Percentiles rank a stretch among this genome's conserved stretches.
phyloP scores from a whole-genome alignment of 2,329 filamentous ascomycete species.

The Epichloe gansuensis region DNA sequence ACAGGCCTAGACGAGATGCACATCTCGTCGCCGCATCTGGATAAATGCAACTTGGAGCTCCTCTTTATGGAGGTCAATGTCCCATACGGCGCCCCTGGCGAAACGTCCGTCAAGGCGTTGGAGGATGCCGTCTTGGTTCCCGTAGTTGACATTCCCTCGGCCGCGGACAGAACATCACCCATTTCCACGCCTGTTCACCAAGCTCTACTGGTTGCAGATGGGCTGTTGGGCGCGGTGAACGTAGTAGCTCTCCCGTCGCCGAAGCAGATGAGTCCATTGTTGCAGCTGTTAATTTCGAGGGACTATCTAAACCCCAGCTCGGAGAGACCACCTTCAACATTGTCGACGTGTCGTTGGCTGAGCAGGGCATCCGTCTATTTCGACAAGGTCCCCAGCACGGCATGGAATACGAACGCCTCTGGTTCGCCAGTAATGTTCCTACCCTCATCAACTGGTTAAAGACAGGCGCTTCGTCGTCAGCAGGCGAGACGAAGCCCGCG shows the following conservation, averaged over 20 bases:
- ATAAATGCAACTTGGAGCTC: constrained; percentile 52
- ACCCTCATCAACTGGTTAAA: constrained; percentile 54
- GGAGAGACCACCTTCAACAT: constrained; percentile 33
- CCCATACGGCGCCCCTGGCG: constrained; percentile 20
- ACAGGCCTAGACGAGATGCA: constrained; percentile 44
- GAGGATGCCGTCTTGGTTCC: constrained; percentile 65
- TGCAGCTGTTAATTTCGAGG: constrained; percentile 46
- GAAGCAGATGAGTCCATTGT: constrained; percentile 31
- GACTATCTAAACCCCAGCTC: constrained; percentile 25
- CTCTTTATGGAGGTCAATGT: constrained; percentile 40
- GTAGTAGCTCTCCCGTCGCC: constrained; percentile 30
- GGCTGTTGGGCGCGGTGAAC: constrained; percentile 53
- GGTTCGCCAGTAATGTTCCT: constrained; percentile 61
- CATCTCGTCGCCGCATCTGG: constrained; percentile 50
- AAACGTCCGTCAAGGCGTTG: constrained; percentile 28
- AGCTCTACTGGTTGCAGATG: constrained; percentile 61
- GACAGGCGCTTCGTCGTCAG: constrained; percentile 27
- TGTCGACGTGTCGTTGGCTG: constrained; percentile 53
- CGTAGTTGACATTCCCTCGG: constrained; percentile 56
- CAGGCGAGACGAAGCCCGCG: constrained; percentile 47
- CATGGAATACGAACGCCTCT: constrained; percentile 58
- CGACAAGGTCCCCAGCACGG: constrained; percentile 59
- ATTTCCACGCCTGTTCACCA: constrained; percentile 77
- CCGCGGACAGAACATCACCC: constrained; percentile 50
- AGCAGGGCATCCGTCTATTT: constrained; percentile 52